These are phyloP conservation scores for Candida pseudoviswanathii DNA, from an alignment of 1,139 yeast species.

Conservation along the genomic window DNA sequence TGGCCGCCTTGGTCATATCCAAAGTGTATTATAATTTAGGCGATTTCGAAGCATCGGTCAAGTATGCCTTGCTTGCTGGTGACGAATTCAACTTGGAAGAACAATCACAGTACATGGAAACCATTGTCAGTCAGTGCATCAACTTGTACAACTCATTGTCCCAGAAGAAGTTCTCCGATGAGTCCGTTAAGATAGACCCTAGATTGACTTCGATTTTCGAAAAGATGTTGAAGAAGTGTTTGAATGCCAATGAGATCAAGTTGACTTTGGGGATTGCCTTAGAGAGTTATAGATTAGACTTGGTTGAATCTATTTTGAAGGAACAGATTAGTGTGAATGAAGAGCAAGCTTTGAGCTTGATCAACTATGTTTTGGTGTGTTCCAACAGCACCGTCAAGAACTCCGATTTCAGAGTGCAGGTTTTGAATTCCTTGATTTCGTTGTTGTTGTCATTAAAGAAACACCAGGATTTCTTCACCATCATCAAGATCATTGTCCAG, in stretches of 20 bases:
- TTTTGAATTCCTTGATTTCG: slow-evolving; percentile 63
- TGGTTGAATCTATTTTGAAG: slow-evolving; percentile 64
- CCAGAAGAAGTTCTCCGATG: slow-evolving; percentile 52
- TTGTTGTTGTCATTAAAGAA: slow-evolving; percentile 57
- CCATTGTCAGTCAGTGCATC: slow-evolving; percentile 91
- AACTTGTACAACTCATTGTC: slow-evolving; percentile 74
- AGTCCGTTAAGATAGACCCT: slow-evolving; percentile 51
- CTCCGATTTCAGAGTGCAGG: slow-evolving; percentile 64
- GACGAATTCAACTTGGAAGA: slow-evolving; percentile 73
- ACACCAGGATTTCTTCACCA: slow-evolving; percentile 77
- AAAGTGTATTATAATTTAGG: slow-evolving; percentile 95
- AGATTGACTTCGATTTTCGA: slow-evolving; percentile 75
- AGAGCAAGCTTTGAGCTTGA: slow-evolving; percentile 55
- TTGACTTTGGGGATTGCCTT: slow-evolving; percentile 90
- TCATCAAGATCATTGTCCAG: slow-evolving; percentile 86
- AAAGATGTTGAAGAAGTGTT: slow-evolving; percentile 82
- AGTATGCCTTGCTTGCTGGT: slow-evolving; percentile 85
- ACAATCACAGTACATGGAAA: slow-evolving; percentile 85
- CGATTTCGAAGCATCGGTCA: slow-evolving; percentile 89
- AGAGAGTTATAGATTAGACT: slow-evolving; percentile 85
- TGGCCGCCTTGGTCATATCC: slow-evolving; percentile 92
- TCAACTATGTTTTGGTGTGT: slow-evolving; percentile 78
- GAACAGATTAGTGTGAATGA: slow-evolving; percentile 40
- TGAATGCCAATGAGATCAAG: slow-evolving; percentile 66
- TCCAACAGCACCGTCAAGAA: slow-evolving; percentile 63